Conservation (phyloP, 768 basidiomycete species). For the Suillus lakei region DNA sequence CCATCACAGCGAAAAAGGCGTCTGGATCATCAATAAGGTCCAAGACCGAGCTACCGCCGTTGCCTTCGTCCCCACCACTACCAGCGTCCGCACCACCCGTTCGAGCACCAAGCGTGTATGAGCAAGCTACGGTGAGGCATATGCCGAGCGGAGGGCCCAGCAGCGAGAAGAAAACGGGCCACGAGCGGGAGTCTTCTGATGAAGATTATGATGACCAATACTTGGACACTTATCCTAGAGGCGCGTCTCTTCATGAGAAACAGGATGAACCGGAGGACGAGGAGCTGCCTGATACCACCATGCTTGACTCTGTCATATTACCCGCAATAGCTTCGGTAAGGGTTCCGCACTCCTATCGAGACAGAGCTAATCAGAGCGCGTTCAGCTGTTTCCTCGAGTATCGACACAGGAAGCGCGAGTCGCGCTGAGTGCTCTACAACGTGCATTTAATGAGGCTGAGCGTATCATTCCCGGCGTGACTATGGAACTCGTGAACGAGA, state of each 20-base stretch:
- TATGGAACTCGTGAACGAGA: conserved; percentile 65
- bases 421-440: conserved; percentile 87
- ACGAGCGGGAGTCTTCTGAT: conserved; percentile 57
- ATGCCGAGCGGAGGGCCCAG: conserved; percentile 40
- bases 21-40: conserved; percentile 47
- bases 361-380: neutral
- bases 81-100: conserved; percentile 45
- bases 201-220: conserved; percentile 69
- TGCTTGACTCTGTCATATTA: conserved; percentile 93
- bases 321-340: conserved; percentile 96
- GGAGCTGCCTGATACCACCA: conserved; percentile 78
- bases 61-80: conserved; percentile 58
- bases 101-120: conserved; percentile 42
- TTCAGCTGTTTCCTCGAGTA: conserved; percentile 63
- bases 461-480: conserved; percentile 94
- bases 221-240: conserved; percentile 50
- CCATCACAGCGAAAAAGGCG: conserved; percentile 33
- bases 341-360: neutral
- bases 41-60: conserved; percentile 67
- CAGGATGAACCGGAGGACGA: conserved; percentile 52
- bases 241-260: conserved; percentile 39
- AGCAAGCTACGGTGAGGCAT: conserved; percentile 75
- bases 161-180: conserved; percentile 33
- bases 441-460: conserved; percentile 95
- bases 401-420: conserved; percentile 91